Evolutionary conservation across 2,329 filamentous ascomycete genomes (phyloP), one percentile per base, ranked within the genome.

Genomic region (Phoma sp.): DNA sequence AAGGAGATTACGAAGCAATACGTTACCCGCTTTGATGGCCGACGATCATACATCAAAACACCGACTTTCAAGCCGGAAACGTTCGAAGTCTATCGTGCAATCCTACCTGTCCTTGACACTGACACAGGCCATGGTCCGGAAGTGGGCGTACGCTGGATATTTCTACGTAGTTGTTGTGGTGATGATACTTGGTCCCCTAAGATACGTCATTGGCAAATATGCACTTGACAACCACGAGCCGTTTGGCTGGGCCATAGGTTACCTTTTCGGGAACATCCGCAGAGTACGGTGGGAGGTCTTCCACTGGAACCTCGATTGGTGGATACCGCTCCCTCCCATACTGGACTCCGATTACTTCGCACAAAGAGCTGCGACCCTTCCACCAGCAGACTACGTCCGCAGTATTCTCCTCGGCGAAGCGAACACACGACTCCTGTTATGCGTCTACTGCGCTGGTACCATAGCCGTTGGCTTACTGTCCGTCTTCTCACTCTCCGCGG

Each of bases 181-280:
- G 0, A 84, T 91, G 29, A 85, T 96, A 47, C 76, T 96, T 3
- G 76, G 86, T 3, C 89, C 87, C 0, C 83, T 98, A 25, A 85
- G 92, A 49, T 80, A 81, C 2, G 89, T 91, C 63, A 85, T 98
- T 44, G 77, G 83, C 35, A 76, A 78, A 38, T 81, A 84, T 58
- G 92, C 92, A 13, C 80, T 99, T 1, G 70, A 82, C 31, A 86
- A 85, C 15, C 79, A 86, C 46, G 95, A 99, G 65, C 92, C 95
- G 0, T 85, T 99, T 39, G 91, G 94, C 2, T 99, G 95, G 95
- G 93, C 92, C 0, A 75, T 97, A 10, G 89, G 91, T 2, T 99
- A 99, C 74, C 78, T 97, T 2, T 85, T 98, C 58, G 93, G 94
- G 12, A 90, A 96, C 64, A 71, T 93, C 10, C 82, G 85, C 0